Evolutionary conservation across 345 rosid species (phyloP).

Genomic region (Rubroshorea leprosula): DNA sequence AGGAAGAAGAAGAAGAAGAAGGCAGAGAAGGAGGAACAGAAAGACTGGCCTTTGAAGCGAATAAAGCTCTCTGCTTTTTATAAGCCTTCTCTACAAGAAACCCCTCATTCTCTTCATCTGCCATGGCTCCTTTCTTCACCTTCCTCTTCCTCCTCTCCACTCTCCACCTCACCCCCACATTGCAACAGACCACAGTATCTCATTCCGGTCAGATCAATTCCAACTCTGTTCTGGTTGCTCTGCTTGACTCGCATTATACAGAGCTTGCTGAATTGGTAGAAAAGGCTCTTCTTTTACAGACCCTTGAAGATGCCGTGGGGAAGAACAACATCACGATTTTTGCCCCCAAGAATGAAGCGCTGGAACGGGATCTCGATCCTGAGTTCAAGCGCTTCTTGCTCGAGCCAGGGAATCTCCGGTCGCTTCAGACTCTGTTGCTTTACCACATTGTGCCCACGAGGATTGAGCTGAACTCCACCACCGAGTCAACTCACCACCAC

Average conservation of each 20-base stretch:
- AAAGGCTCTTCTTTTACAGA: conserved; percentile 62
- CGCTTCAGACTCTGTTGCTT: conserved; percentile 54
- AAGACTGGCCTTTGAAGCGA: conserved; percentile 17
- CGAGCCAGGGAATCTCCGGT: conserved; percentile 63
- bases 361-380: conserved; percentile 66
- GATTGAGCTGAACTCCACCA: conserved; percentile 26
- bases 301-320: conserved; percentile 55
- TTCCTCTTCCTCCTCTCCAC: conserved; percentile 6
- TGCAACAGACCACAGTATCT: conserved; percentile 2
- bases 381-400: conserved; percentile 75
- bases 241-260: conserved; percentile 77
- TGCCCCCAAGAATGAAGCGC: conserved; percentile 70
- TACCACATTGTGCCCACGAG: conserved; percentile 56
- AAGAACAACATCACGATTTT: conserved; percentile 60
- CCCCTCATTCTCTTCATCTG: conserved; percentile 5
- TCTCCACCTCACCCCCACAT: conserved; percentile 15
- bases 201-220: conserved; percentile 53
- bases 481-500: conserved; percentile 26
- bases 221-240: conserved; percentile 70
- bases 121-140: neutral
- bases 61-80: neutral
- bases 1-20: neutral
- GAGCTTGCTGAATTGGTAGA: conserved; percentile 70
- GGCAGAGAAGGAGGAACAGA: neutral
- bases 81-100: neutral